Evolutionary conservation across 768 basidiomycete genomes (phyloP), one percentile per base, ranked within the genome.

Genomic region (Lentinula lateritia): DNA sequence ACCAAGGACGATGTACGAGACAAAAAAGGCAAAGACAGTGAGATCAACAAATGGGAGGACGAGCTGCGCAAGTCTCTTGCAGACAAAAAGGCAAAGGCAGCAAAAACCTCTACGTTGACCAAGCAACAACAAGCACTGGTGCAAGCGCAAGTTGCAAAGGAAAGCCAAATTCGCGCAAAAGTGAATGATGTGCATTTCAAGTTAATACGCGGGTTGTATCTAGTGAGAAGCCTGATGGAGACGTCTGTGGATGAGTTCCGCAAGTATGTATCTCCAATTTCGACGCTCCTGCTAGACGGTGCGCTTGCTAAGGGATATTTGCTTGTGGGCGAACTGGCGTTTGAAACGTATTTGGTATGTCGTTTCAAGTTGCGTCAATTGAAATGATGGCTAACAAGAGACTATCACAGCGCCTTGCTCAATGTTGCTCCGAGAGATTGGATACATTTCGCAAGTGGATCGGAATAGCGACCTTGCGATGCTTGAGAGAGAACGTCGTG

Each of bases 1-100:
- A 83, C 82, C 60, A 89, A 89, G 67, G 71, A 71, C 10, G 79
- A 77, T 4, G 76, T 65, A 68, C 52, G 76, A 70, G 73, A 74
- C 3, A 80, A 74, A 65, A 96, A 95, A 70, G 91, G 93, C 13
- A 98, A 97, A 66, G 90, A 88, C 61, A 85, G 90, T 5, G 93
- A 92, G 39, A 90, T 96, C 13, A 89, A 92, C 16, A 89, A 92
- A 68, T 99, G 96, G 96, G 97, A 99, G 63, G 89, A 88, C 32
- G 95, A 99, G 63, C 77, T 96, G n/a, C 85, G 95, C 9, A 88
- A 91, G 66, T 85, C 88, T 0, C 77, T 98, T 1, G 91, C 92
- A 6, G 83, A 75, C 60, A 98, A 98, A 77, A 93, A 92, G 71
- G 81, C 84, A 9, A 16, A 56, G 18, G 18, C 58, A 18, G 52